phyloP scores from a whole-genome alignment of 495 filamentous ascomycete species.

The Apodospora peruviana region DNA sequence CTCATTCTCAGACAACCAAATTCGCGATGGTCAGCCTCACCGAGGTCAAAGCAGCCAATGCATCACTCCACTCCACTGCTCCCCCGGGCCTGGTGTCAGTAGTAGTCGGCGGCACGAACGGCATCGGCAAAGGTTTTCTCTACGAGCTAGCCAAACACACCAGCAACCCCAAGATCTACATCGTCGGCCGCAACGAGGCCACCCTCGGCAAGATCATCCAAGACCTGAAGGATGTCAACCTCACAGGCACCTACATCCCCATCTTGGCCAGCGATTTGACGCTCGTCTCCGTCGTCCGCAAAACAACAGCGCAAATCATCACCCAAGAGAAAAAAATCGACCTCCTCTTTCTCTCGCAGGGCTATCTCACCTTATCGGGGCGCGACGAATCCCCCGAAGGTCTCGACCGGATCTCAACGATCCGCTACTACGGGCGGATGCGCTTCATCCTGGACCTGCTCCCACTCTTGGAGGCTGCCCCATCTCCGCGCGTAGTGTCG shows the following conservation, averaged over 20 bases:
- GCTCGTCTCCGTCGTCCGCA: constrained; percentile 50
- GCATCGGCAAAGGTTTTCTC: constrained; percentile 54
- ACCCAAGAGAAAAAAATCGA: constrained; percentile 45
- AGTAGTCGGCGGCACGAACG: constrained; percentile 58
- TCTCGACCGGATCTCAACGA: constrained; percentile 36
- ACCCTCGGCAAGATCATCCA: constrained; percentile 11
- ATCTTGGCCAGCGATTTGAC: constrained; percentile 47
- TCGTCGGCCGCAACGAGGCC: constrained; percentile 30
- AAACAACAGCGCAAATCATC: constrained; percentile 46
- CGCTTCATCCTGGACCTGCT: constrained; percentile 57
- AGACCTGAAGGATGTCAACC: constrained; percentile 40
- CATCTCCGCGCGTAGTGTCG: constrained; percentile 47
- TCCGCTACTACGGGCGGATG: constrained; percentile 54
- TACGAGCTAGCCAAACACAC: constrained; percentile 46
- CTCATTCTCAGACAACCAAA: neutral
- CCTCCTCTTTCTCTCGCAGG: constrained; percentile 50
- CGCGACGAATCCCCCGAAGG: constrained; percentile 48
- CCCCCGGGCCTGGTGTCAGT: constrained; percentile 37
- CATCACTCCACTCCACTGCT: constrained; percentile 1
- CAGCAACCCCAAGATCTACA: constrained; percentile 39
- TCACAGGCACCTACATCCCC: constrained; percentile 45
- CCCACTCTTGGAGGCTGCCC: constrained; percentile 40
- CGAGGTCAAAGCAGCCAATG: constrained; percentile 5
- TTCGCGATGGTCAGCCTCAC: constrained; percentile 7
- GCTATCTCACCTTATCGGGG: constrained; percentile 10